Conservation (phyloP, 2,329 filamentous ascomycete genomes). For the Dactylella cylindrospora region DNA sequence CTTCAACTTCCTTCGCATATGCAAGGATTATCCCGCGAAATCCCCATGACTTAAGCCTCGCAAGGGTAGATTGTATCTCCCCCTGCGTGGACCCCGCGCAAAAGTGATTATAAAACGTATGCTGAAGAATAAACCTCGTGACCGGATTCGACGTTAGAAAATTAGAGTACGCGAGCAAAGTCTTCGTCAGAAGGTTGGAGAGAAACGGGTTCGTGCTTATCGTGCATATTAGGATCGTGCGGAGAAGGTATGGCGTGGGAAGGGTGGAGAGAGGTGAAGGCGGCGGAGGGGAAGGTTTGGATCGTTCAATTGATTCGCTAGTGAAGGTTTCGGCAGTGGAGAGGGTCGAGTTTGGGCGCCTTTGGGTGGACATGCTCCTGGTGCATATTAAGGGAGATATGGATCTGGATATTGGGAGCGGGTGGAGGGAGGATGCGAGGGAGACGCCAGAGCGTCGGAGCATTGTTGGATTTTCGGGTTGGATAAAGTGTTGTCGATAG, state of each 20-base stretch:
- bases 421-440: slow-evolving; percentile 13
- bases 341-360: slow-evolving; percentile 33
- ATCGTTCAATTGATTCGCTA: slow-evolving; percentile 4
- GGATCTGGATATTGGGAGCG: slow-evolving; percentile 12
- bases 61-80: slow-evolving; percentile 69
- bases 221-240: slow-evolving; percentile 35
- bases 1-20: slow-evolving; percentile 76
- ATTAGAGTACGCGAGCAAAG: slow-evolving; percentile 28
- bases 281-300: slow-evolving; percentile 10
- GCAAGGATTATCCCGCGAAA: slow-evolving; percentile 82
- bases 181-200: slow-evolving; percentile 33
- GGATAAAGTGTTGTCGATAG: not conserved
- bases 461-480: slow-evolving; percentile 44
- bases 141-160: slow-evolving; percentile 61
- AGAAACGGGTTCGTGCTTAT: slow-evolving; percentile 31
- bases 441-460: slow-evolving; percentile 40
- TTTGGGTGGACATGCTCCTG: slow-evolving; percentile 28
- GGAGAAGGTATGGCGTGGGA: slow-evolving; percentile 28
- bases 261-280: slow-evolving; percentile 31
- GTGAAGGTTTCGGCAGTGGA: slow-evolving; percentile 17
- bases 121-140: slow-evolving; percentile 69
- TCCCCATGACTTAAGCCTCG: slow-evolving; percentile 69
- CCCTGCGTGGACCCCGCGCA: slow-evolving; percentile 74
- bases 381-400: slow-evolving; percentile 24
- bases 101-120: slow-evolving; percentile 87